These are phyloP conservation scores for Phialophora chinensis DNA, from an alignment of 2,329 filamentous ascomycete genomes.

Conservation along the genomic window DNA sequence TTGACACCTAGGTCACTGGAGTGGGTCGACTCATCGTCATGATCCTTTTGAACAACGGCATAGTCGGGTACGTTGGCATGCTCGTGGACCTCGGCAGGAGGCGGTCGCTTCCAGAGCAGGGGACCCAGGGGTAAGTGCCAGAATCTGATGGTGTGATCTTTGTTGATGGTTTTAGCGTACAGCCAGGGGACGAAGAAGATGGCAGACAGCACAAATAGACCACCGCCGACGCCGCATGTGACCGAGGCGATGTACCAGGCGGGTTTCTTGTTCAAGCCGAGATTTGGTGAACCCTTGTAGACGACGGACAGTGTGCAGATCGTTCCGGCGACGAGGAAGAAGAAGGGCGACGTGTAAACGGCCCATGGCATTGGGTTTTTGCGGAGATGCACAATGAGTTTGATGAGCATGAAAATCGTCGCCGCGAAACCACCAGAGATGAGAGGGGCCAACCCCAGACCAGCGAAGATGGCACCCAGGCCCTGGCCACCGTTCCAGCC, in stretches of 20 bases:
- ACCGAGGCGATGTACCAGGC: slow-evolving; percentile 70
- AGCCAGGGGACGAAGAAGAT: slow-evolving; percentile 77
- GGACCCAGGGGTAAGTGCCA: slow-evolving; percentile 69
- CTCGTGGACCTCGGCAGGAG: slow-evolving; percentile 58
- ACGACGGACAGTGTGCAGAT: slow-evolving; percentile 76
- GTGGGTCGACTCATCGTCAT: slow-evolving; percentile 46
- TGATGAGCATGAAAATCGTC: slow-evolving; percentile 75
- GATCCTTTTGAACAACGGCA: slow-evolving; percentile 72
- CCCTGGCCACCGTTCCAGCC: slow-evolving; percentile 73
- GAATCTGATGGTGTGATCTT: slow-evolving; percentile 68
- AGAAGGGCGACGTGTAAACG: slow-evolving; percentile 74
- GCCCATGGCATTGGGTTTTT: slow-evolving; percentile 75
- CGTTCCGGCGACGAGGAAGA: slow-evolving; percentile 76
- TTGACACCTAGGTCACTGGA: slow-evolving; percentile 2
- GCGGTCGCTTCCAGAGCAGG: slow-evolving; percentile 65
- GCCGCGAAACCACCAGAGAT: slow-evolving; percentile 71
- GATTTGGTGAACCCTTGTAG: slow-evolving; percentile 77
- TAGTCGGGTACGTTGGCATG: slow-evolving; percentile 72
- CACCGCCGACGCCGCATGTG: slow-evolving; percentile 67
- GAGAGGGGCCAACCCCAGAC: slow-evolving; percentile 71
- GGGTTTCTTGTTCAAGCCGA: slow-evolving; percentile 70
- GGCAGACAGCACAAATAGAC: slow-evolving; percentile 63
- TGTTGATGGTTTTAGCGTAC: slow-evolving; percentile 70
- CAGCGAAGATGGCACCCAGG: slow-evolving; percentile 73
- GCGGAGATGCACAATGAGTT: slow-evolving; percentile 72